phyloP scores from a whole-genome alignment of 2,329 filamentous ascomycete genomes.

The Fusarium miscanthi region DNA sequence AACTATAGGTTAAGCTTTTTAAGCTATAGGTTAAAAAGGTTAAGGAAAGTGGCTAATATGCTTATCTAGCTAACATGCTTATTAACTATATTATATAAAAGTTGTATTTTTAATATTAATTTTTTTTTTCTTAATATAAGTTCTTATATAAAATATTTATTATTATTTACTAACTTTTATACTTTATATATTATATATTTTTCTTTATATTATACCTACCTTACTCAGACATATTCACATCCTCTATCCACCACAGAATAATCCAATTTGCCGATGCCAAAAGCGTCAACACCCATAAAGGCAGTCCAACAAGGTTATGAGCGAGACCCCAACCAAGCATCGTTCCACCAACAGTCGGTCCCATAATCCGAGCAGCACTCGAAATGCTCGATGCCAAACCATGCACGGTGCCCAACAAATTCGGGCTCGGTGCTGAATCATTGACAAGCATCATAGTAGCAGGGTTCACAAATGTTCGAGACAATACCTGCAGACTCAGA shows the following conservation, averaged over 20 bases:
- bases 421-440: slow-evolving; percentile 69
- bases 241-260: slow-evolving; percentile 6
- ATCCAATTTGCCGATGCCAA: background rate
- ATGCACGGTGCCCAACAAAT: slow-evolving; percentile 68
- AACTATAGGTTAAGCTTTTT: too few species aligned
- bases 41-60: too few species aligned
- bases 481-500: slow-evolving; percentile 75
- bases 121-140: too few species aligned
- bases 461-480: slow-evolving; percentile 74
- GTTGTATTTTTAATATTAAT: too few species aligned
- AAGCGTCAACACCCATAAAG: background rate
- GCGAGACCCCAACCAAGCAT: slow-evolving; percentile 61
- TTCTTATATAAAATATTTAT: too few species aligned
- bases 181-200: too few species aligned
- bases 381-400: slow-evolving; percentile 64
- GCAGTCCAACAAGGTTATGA: slow-evolving; percentile 18
- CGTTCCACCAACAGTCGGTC: slow-evolving; percentile 62
- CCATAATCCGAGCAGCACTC: slow-evolving; percentile 61
- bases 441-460: slow-evolving; percentile 70
- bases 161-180: too few species aligned
- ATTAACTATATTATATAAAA: too few species aligned
- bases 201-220: too few species aligned
- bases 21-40: too few species aligned
- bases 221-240: slow-evolving; percentile 3
- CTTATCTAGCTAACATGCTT: too few species aligned